phyloP scores from a whole-genome alignment of 2,329 filamentous ascomycete species.

The Hawksworthiomyces lignivorus region DNA sequence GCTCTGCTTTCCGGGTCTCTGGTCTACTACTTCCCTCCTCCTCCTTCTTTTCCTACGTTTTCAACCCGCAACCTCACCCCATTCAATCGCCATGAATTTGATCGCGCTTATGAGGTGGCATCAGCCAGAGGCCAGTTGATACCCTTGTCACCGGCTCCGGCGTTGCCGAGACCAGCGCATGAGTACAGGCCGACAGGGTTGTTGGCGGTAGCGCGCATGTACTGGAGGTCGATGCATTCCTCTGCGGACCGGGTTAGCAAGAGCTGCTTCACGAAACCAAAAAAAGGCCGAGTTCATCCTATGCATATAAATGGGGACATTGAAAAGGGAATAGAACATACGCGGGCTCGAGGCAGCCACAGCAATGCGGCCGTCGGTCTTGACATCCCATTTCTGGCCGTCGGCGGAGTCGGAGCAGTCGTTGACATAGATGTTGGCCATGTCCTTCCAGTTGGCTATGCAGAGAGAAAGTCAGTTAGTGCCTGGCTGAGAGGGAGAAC shows the following conservation, averaged over 20 bases:
- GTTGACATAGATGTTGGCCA: conserved; percentile 28
- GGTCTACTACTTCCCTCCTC: no score
- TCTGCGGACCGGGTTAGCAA: conserved; percentile 18
- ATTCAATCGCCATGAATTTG: no score
- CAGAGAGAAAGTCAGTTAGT: no score
- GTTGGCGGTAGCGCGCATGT: conserved; percentile 32
- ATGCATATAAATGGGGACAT: background rate
- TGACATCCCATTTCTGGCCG: conserved; percentile 29
- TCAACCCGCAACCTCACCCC: no score
- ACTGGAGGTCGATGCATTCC: conserved; percentile 33
- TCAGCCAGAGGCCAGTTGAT: conserved; percentile 32
- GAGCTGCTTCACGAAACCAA: no score
- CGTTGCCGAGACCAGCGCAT: conserved; percentile 31
- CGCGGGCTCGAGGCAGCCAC: conserved; percentile 26
- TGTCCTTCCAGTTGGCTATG: conserved; percentile 32
- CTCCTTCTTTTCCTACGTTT: no score
- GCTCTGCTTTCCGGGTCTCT: no score
- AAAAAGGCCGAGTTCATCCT: no score
- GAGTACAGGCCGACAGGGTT: conserved; percentile 32
- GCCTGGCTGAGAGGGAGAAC: no score
- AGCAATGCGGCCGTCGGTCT: conserved; percentile 31
- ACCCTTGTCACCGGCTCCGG: conserved; percentile 31
- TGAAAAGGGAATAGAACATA: conserved; percentile 13
- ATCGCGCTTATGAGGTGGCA: conserved; percentile 16
- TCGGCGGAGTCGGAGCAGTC: conserved; percentile 25